These are phyloP conservation scores for Sisymbrium irio DNA, from an alignment of 345 rosid genomes.

Conservation along the genomic window DNA sequence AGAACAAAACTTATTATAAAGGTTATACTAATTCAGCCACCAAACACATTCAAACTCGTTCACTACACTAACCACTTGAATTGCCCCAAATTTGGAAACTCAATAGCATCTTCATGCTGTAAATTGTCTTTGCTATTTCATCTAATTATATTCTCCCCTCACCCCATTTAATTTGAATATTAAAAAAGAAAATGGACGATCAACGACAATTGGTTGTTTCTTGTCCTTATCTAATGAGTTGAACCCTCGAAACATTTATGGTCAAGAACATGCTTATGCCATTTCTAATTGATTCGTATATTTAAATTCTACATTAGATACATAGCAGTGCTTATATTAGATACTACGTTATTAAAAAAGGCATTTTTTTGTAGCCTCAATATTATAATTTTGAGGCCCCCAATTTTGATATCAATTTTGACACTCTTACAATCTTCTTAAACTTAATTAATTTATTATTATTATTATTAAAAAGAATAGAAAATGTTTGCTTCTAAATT, in stretches of 20 bases:
- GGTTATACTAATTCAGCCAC: neutral
- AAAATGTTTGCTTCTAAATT: too few relatives aligned
- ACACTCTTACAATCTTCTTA: too few relatives aligned
- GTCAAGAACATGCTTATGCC: slow-evolving; percentile 2
- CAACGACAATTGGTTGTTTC: neutral
- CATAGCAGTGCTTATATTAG: too few relatives aligned
- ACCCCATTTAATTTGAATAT: too few relatives aligned
- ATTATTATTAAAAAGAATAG: too few relatives aligned
- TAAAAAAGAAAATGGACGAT: neutral
- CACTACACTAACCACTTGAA: neutral
- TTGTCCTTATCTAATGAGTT: neutral
- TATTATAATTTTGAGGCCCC: too few relatives aligned
- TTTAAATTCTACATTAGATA: neutral
- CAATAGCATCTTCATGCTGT: neutral
- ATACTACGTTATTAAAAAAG: too few relatives aligned
- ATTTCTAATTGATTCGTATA: slow-evolving; percentile 6
- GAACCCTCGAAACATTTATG: neutral
- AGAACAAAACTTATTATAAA: neutral
- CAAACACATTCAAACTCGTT: neutral
- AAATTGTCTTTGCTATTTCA: neutral
- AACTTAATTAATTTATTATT: too few relatives aligned
- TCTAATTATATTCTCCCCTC: neutral
- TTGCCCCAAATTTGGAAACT: neutral
- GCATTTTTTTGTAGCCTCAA: too few relatives aligned
- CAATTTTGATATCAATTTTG: too few relatives aligned